phyloP scores from a whole-genome alignment of 2,329 filamentous ascomycete genomes.

The Fusarium verrucosum region DNA sequence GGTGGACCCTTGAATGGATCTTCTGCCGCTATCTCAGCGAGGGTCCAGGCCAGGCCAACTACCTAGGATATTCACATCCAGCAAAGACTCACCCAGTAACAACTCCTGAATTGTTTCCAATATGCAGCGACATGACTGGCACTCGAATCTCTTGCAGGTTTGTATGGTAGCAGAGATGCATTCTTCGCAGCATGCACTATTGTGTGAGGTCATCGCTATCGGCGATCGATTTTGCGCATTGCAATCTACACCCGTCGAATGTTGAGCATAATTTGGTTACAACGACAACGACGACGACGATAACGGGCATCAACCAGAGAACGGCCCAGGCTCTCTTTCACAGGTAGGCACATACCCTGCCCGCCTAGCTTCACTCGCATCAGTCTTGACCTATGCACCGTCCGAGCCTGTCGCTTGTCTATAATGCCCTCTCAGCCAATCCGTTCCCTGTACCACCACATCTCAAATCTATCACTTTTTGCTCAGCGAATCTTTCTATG shows the following conservation, averaged over 20 bases:
- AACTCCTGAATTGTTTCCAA: conserved; percentile 28
- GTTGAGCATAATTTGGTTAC: conserved; percentile 19
- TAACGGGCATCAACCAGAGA: conserved; percentile 28
- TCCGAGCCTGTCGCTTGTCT: conserved; percentile 2
- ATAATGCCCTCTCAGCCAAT: conserved; percentile 29
- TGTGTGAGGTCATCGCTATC: conserved; percentile 10
- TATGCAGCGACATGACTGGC: conserved; percentile 30
- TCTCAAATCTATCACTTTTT: conserved; percentile 15
- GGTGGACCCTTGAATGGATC: conserved; percentile 32
- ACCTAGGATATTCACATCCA: conserved; percentile 11
- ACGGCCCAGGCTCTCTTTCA: conserved; percentile 25
- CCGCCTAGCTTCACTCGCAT: conserved; percentile 34
- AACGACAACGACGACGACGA: conserved; percentile 20
- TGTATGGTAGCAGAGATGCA: neutral
- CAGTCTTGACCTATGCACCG: conserved; percentile 23
- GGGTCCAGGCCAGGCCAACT: conserved; percentile 31
- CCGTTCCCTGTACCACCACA: conserved; percentile 24
- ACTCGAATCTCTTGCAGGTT: conserved; percentile 15
- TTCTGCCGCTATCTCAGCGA: conserved; percentile 38
- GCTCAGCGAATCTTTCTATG: conserved; percentile 20
- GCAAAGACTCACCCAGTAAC: conserved; percentile 38
- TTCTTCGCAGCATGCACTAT: neutral
- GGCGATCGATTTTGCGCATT: neutral
- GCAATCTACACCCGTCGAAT: conserved; percentile 15
- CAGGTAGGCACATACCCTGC: conserved; percentile 10